These are phyloP conservation scores for Pseudogymnoascus sp. DNA, from an alignment of 2,329 filamentous ascomycete species.

Conservation along the genomic window DNA sequence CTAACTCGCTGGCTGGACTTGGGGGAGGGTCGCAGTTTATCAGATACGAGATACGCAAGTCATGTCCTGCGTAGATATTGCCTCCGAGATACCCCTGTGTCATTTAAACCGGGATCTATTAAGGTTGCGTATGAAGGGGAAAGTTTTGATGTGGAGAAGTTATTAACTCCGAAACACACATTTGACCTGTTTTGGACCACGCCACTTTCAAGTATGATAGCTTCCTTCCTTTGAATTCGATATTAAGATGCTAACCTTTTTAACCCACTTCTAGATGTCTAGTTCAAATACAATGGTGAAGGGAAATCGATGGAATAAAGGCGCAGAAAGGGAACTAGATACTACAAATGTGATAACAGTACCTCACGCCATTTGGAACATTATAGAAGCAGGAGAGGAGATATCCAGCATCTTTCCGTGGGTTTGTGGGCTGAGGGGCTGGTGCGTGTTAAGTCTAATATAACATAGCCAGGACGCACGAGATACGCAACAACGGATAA, in stretches of 20 bases:
- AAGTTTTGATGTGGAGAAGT: background rate
- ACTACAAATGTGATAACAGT: background rate
- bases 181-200: background rate
- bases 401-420: too few species aligned
- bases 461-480: too few species aligned
- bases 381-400: too few species aligned
- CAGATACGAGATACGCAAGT: background rate
- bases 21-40: background rate
- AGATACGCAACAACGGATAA: too few species aligned
- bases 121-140: background rate
- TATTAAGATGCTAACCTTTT: background rate
- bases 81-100: background rate
- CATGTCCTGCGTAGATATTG: background rate
- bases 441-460: too few species aligned
- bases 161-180: background rate
- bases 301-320: background rate
- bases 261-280: background rate
- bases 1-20: background rate
- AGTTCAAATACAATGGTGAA: background rate
- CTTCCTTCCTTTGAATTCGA: background rate
- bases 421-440: too few species aligned
- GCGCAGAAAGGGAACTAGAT: background rate
- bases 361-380: background rate
- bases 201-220: background rate
- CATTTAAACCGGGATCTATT: background rate